These are phyloP conservation scores for Yamagishiella unicocca DNA, from an alignment of 139 green algal genomes.

Conservation along the genomic window DNA sequence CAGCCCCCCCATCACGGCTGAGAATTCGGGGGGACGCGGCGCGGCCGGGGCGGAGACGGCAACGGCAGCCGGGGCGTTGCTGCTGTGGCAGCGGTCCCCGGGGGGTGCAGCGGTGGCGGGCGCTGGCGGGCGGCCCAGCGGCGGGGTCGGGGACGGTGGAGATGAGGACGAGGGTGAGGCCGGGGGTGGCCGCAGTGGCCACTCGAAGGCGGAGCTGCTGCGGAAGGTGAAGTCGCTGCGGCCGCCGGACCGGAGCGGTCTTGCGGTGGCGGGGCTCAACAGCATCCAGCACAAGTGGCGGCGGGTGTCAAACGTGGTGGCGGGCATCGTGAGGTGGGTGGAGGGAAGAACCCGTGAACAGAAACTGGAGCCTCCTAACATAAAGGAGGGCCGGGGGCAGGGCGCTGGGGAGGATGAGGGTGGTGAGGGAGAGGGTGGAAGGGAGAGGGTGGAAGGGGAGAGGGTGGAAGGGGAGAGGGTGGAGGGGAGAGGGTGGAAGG, in stretches of 20 bases:
- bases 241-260: background rate
- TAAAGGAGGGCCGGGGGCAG: background rate
- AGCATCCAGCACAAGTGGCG: background rate
- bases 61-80: background rate
- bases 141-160: background rate
- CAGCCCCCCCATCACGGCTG: background rate
- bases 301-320: background rate
- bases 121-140: background rate
- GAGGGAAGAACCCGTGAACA: background rate
- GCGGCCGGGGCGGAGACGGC: background rate
- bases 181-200: background rate
- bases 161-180: background rate
- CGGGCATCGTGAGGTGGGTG: slow-evolving; percentile 3
- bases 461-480: background rate
- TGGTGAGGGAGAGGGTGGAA: background rate
- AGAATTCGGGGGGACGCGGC: background rate
- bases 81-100: background rate
- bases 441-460: background rate
- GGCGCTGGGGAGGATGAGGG: background rate
- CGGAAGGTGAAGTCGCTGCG: background rate
- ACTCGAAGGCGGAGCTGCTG: background rate
- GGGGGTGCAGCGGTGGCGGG: background rate
- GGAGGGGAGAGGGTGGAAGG: background rate
- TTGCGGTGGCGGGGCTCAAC: background rate
- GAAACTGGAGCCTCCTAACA: too few relatives aligned